phyloP scores from a whole-genome alignment of 1,284 basidiomycete species.

The Rhodotorula sp. region DNA sequence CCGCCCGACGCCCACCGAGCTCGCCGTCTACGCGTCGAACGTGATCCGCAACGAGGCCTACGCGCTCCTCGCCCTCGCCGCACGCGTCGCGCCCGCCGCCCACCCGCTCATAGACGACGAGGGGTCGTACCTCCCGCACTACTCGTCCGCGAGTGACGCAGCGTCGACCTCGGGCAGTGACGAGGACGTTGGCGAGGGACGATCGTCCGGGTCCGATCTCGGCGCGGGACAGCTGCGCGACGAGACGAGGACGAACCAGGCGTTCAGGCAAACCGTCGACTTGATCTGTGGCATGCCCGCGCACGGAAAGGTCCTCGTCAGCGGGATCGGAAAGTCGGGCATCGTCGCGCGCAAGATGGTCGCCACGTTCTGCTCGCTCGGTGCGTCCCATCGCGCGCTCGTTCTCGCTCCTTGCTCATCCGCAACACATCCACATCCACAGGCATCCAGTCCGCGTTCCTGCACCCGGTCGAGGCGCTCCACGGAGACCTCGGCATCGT shows the following conservation, averaged over 20 bases:
- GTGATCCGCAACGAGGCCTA: conserved; percentile 44
- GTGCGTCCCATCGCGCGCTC: conserved; percentile 14
- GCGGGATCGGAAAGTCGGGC: conserved; percentile 51
- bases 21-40: conserved; percentile 39
- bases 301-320: conserved; percentile 49
- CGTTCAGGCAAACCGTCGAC: conserved; percentile 37
- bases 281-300: conserved; percentile 32
- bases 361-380: conserved; percentile 44
- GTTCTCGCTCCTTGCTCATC: not conserved
- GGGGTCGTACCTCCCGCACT: conserved; percentile 1
- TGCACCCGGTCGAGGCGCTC: conserved; percentile 50
- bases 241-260: conserved; percentile 24
- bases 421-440: not conserved
- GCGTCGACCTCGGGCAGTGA: not conserved
- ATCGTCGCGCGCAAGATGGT: conserved; percentile 43
- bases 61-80: conserved; percentile 43
- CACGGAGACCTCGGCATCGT: conserved; percentile 51
- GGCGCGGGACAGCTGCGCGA: not conserved
- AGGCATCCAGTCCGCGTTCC: conserved; percentile 49
- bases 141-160: conserved; percentile 12
- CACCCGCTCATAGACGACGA: conserved; percentile 37
- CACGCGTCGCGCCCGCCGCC: conserved; percentile 35
- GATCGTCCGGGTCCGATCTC: not conserved
- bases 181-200: not conserved
- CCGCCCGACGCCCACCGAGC: conserved; percentile 18